Conservation (phyloP, 2,329 filamentous ascomycete species). For the Colletotrichum chlorophyti region DNA sequence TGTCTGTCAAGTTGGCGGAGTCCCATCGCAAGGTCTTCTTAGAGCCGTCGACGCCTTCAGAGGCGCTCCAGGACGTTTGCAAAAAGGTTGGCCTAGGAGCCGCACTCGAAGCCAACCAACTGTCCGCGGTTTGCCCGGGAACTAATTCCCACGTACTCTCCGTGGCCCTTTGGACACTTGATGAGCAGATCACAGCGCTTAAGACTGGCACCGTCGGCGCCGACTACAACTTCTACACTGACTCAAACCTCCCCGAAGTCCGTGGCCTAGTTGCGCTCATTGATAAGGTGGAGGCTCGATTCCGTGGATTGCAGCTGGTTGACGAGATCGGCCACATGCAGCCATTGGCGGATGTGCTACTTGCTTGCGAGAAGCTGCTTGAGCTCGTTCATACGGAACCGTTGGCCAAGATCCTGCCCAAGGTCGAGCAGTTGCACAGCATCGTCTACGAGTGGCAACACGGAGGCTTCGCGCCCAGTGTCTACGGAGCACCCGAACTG, state of each 20-base stretch:
- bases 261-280: conserved; percentile 75
- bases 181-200: conserved; percentile 61
- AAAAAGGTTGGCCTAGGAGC: conserved; percentile 49
- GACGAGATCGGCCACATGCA: conserved; percentile 76
- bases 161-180: conserved; percentile 68
- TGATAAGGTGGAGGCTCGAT: conserved; percentile 72
- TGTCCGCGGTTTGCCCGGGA: conserved; percentile 36
- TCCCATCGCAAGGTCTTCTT: conserved; percentile 64
- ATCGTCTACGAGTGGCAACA: conserved; percentile 94
- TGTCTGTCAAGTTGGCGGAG: conserved; percentile 67
- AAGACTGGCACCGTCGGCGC: conserved; percentile 42
- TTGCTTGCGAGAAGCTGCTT: conserved; percentile 76
- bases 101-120: conserved; percentile 35
- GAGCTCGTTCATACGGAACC: conserved; percentile 81
- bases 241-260: conserved; percentile 78
- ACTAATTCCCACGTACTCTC: conserved; percentile 67
- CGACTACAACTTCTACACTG: conserved; percentile 88
- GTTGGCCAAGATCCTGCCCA: conserved; percentile 83
- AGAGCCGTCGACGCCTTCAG: conserved; percentile 44
- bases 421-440: conserved; percentile 84
- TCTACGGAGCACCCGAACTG: conserved; percentile 72
- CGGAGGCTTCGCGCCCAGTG: conserved; percentile 81
- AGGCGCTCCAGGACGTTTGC: conserved; percentile 52
- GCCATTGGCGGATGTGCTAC: conserved; percentile 79
- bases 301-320: conserved; percentile 71